phyloP scores from a whole-genome alignment of 1,139 yeast genomes.

The Kurtzmaniella quercitrusa region DNA sequence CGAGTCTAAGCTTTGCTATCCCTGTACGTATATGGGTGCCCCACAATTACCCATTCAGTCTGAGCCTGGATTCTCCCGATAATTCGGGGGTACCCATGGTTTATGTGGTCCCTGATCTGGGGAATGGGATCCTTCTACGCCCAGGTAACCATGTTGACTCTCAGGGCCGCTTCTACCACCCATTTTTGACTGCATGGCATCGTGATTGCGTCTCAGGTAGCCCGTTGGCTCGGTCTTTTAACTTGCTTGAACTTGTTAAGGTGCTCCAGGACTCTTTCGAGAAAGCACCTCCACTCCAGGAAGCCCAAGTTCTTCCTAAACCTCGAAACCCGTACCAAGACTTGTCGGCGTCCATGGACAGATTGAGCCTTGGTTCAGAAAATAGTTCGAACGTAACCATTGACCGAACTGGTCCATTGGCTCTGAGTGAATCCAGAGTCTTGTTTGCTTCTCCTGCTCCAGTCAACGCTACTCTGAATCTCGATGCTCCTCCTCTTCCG shows the following conservation, averaged over 20 bases:
- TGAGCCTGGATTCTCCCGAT: slow-evolving; percentile 9
- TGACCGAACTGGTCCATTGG: background rate
- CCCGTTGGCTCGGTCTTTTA: slow-evolving; percentile 17
- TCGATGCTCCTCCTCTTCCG: slow-evolving; percentile 43
- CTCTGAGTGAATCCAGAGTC: background rate
- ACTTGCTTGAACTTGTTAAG: slow-evolving; percentile 32
- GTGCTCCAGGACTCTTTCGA: slow-evolving; percentile 38
- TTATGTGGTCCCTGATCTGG: slow-evolving; percentile 50
- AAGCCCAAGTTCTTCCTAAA: slow-evolving; percentile 14
- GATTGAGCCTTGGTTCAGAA: background rate
- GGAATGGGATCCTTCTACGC: slow-evolving; percentile 33
- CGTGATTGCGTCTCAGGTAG: slow-evolving; percentile 13
- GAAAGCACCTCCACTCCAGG: slow-evolving; percentile 27
- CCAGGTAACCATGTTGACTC: slow-evolving; percentile 69
- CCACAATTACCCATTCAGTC: slow-evolving; percentile 53
- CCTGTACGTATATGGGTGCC: slow-evolving; percentile 81
- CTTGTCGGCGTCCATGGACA: background rate
- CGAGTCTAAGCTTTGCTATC: slow-evolving; percentile 28
- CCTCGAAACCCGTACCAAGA: slow-evolving; percentile 18
- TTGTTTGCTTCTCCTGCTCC: background rate
- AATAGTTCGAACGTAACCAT: background rate
- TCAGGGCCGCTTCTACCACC: slow-evolving; percentile 74
- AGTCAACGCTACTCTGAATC: background rate
- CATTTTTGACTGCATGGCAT: slow-evolving; percentile 61
- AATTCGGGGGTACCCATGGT: slow-evolving; percentile 52